Conservation (phyloP, 1,284 basidiomycete genomes). For the Ustilago hordei region DNA sequence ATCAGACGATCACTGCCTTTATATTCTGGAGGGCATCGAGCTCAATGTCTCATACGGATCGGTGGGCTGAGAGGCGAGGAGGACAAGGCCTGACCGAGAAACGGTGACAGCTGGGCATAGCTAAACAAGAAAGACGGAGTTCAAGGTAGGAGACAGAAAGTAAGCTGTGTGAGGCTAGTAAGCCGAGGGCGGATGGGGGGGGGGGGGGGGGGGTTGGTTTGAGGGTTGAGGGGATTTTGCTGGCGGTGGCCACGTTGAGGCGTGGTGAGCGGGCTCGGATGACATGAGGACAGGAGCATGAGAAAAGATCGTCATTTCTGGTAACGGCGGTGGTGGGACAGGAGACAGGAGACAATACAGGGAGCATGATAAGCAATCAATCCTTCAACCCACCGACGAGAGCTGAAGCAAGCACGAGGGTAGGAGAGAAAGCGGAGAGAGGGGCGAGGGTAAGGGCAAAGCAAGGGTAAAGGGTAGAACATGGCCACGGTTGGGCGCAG, state of each 20-base stretch:
- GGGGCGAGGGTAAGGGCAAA: constrained; percentile 6
- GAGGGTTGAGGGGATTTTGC: constrained; percentile 47
- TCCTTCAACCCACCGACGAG: background rate
- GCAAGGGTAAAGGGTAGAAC: constrained; percentile 11
- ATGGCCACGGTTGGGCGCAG: constrained; percentile 15
- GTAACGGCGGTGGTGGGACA: background rate
- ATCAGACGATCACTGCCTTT: constrained; percentile 2
- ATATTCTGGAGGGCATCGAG: constrained; percentile 12
- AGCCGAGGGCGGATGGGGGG: background rate
- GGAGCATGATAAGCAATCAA: background rate
- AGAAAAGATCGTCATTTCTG: constrained; percentile 6
- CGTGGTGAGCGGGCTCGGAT: background rate
- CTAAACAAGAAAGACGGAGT: background rate
- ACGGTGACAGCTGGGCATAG: background rate
- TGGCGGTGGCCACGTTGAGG: constrained; percentile 28
- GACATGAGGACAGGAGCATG: constrained; percentile 1
- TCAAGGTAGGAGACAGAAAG: background rate
- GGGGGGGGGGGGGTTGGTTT: background rate
- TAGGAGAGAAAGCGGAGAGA: constrained; percentile 2
- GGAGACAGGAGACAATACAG: background rate
- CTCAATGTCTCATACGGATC: background rate
- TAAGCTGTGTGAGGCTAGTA: constrained; percentile 11
- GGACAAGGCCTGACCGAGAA: background rate
- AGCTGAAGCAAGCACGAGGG: constrained; percentile 7
- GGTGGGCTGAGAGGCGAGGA: background rate